phyloP scores from a whole-genome alignment of 1,284 basidiomycete species.

The Xerocomus tenax region DNA sequence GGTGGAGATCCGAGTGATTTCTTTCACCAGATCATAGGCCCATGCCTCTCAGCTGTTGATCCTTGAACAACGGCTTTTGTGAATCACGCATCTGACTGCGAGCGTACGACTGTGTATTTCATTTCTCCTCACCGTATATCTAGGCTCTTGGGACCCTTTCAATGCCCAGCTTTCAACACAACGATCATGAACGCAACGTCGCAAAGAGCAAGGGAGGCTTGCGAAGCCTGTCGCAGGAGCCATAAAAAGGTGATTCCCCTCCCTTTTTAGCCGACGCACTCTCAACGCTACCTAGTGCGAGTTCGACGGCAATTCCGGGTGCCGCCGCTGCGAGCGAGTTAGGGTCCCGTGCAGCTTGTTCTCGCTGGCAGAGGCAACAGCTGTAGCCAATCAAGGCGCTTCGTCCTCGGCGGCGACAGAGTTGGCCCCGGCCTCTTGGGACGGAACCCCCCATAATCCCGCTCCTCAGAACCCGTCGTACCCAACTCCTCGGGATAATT shows the following conservation, averaged over 20 bases:
- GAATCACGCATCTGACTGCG: conserved; percentile 10
- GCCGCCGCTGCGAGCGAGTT: conserved; percentile 17
- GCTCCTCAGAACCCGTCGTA: conserved; percentile 6
- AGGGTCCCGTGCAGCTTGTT: conserved; percentile 20
- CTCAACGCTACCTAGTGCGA: conserved; percentile 17
- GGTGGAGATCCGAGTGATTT: conserved; percentile 16
- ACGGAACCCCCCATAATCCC: conserved; percentile 8
- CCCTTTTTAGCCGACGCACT: not conserved
- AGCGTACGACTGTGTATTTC: conserved; percentile 8
- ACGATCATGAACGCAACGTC: conserved; percentile 17
- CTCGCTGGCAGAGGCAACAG: not conserved
- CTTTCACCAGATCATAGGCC: conserved; percentile 3
- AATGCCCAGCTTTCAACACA: conserved; percentile 1
- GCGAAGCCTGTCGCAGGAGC: conserved; percentile 24
- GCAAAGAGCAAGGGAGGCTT: conserved; percentile 28
- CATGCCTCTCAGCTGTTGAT: conserved; percentile 9
- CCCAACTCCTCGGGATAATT: conserved; percentile 1
- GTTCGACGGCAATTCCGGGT: conserved; percentile 17
- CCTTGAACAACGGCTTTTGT: conserved; percentile 7
- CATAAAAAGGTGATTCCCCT: conserved; percentile 24
- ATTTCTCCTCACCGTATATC: conserved; percentile 17
- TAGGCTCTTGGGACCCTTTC: conserved; percentile 12
- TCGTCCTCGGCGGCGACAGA: not conserved
- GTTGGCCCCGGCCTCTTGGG: conserved; percentile 12
- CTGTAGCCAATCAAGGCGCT: conserved; percentile 8